phyloP scores from a whole-genome alignment of 805 yeast genomes.

The Candida arabinofermentans region DNA sequence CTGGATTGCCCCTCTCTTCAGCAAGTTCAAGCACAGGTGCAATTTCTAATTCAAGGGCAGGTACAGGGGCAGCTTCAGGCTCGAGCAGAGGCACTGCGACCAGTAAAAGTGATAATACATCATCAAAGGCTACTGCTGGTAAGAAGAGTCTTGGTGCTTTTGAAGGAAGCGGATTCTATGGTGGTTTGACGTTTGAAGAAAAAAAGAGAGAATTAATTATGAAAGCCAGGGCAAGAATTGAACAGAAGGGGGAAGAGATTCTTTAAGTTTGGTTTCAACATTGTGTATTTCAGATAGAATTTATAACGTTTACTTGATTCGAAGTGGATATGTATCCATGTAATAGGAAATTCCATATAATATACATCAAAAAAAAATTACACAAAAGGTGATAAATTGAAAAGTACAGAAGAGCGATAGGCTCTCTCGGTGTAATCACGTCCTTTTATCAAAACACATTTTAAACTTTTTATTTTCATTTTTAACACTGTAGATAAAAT shows the following conservation, averaged over 20 bases:
- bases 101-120: neutral
- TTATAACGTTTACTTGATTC: too few species aligned
- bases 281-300: too few species aligned
- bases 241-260: constrained; percentile 9
- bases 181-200: constrained; percentile 43
- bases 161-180: constrained; percentile 21
- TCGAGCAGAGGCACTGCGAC: neutral
- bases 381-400: neutral
- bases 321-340: too few species aligned
- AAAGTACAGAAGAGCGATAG: too few species aligned
- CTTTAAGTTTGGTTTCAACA: too few species aligned
- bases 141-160: neutral
- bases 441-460: constrained; percentile 34
- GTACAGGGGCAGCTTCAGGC: neutral
- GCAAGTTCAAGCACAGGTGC: constrained; percentile 4
- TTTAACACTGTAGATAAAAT: constrained; percentile 80
- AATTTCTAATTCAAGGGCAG: neutral
- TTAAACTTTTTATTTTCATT: constrained; percentile 47
- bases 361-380: neutral
- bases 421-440: too few species aligned
- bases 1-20: constrained; percentile 6
- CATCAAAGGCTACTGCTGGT: too few species aligned
- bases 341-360: too few species aligned
- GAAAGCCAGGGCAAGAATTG: constrained; percentile 57
- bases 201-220: constrained; percentile 56